Base-by-base conservation (phyloP, 108 stramenopile genomes). In the Skeletonema costatum region DNA sequence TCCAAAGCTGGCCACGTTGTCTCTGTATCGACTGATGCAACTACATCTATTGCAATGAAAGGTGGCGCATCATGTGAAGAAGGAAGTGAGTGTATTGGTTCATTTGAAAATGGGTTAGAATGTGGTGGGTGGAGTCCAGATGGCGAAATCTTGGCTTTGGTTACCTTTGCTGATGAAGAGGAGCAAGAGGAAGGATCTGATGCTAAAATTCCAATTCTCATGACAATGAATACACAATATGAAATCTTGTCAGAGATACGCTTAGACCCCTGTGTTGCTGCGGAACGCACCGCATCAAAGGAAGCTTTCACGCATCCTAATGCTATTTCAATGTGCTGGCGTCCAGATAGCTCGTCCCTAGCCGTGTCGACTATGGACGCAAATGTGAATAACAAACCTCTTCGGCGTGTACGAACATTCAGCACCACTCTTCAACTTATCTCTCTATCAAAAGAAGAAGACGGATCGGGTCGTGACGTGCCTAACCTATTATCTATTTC, bases 51-150 rank as follows among this genome's bases (percentile, higher is more conserved):
- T 39, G 83, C 87, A 60, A 80, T 84, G 13, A 68, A 88, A 65
- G 72, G 63, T 60, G 77, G 77, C 6, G 60, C 63, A n/a, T 73
- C 82, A 31, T 56, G 53, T 10, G 84, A 85, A 25, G 81, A 85
- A 38, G 90, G 77, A 31, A 73, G 80, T 33, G 93, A 93, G 77
- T 78, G 91, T 10, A 91, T 96, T 36, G 95, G 95, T 10, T 81
- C 86, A 12, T 96, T 96, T 75, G 93, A 93, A 60, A 79, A 93
- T 74, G 95, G 95, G 1, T 53, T 96, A 25, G 80, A 88, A 60
- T 82, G 88, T 50, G 93, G 83, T 16, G 70, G 74, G 21, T 96
- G 93, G 93, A 93, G 92, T 90, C 88, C 90, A 4, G 95, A 96
- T 83, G 78, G 87, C 10, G 93, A 96, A 84, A 71, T 93, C 3